phyloP scores from a whole-genome alignment of 139 green algal genomes.

The Nannochloris sp. region DNA sequence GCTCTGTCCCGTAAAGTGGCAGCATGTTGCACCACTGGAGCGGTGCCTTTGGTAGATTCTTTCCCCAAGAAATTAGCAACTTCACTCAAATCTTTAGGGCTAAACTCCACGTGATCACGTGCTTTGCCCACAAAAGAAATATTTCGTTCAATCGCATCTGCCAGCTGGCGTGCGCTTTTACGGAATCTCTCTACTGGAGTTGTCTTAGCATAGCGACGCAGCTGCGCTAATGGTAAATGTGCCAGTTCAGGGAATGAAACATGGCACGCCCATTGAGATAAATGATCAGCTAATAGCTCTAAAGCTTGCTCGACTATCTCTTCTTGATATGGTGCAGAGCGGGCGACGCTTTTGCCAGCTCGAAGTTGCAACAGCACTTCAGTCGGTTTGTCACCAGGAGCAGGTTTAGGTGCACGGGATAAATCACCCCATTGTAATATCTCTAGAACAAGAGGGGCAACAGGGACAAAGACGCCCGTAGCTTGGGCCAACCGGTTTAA shows the following conservation, averaged over 20 bases:
- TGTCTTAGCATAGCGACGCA: constrained; percentile 74
- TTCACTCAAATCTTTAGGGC: constrained; percentile 56
- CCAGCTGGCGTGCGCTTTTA: constrained; percentile 24
- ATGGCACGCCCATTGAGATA: constrained; percentile 67
- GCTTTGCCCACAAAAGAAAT: constrained; percentile 44
- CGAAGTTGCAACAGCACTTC: constrained; percentile 51
- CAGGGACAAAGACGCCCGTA: constrained; percentile 66
- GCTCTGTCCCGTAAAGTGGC: constrained; percentile 34
- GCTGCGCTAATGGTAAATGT: constrained; percentile 51
- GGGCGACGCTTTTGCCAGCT: constrained; percentile 43
- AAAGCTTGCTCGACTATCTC: constrained; percentile 67
- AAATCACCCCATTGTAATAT: constrained; percentile 68
- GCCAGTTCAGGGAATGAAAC: constrained; percentile 86
- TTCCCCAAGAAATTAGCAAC: constrained; percentile 42
- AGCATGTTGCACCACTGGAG: constrained; percentile 49
- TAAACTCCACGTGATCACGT: constrained; percentile 62
- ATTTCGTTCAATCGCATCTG: constrained; percentile 59
- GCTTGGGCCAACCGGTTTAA: constrained; percentile 42
- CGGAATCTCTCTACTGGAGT: constrained; percentile 72
- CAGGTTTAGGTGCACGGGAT: constrained; percentile 25
- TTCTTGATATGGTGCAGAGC: constrained; percentile 62
- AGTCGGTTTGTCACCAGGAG: background rate
- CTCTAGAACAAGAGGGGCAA: constrained; percentile 77
- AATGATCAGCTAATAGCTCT: constrained; percentile 72
- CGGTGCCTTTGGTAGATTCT: constrained; percentile 29